phyloP scores from a whole-genome alignment of 306 rosid genomes.

The Casuarina glauca region DNA sequence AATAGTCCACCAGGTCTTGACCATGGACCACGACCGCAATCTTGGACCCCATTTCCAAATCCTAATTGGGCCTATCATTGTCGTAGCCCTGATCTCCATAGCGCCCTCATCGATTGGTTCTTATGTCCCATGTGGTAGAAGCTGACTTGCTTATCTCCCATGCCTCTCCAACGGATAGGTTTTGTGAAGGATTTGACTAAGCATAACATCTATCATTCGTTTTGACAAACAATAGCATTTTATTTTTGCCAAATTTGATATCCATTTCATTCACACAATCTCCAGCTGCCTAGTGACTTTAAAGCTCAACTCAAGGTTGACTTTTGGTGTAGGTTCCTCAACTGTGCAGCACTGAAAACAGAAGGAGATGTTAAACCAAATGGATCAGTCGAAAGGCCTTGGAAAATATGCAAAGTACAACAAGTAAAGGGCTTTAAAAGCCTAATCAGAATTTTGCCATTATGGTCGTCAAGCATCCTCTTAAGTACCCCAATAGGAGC shows the following conservation, averaged over 20 bases:
- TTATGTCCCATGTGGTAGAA: conserved; percentile 9
- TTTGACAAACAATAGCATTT: no score
- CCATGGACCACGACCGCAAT: conserved; percentile 45
- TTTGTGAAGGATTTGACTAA: no score
- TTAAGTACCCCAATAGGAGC: no score
- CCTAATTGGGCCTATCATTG: conserved; percentile 41
- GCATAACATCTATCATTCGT: no score
- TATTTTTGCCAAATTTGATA: no score
- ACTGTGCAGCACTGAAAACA: not conserved
- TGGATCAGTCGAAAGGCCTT: conserved; percentile 31
- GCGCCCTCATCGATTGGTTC: no score
- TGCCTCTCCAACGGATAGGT: conserved; percentile 35
- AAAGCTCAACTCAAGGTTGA: no score
- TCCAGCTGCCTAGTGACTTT: no score
- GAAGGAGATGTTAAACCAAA: no score
- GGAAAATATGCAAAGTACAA: conserved; percentile 54
- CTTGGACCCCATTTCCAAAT: conserved; percentile 50
- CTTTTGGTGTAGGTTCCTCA: conserved; percentile 43
- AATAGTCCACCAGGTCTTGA: conserved; percentile 56
- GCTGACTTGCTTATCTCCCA: conserved; percentile 26
- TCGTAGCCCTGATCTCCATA: no score
- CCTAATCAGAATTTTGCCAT: conserved; percentile 41
- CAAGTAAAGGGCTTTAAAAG: conserved; percentile 62
- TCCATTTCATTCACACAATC: no score
- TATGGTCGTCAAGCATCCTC: conserved; percentile 32